Evolutionary conservation across 306 rosid genomes (phyloP), one percentile per base, ranked within the genome.

Genomic region (Glycine tomentella): DNA sequence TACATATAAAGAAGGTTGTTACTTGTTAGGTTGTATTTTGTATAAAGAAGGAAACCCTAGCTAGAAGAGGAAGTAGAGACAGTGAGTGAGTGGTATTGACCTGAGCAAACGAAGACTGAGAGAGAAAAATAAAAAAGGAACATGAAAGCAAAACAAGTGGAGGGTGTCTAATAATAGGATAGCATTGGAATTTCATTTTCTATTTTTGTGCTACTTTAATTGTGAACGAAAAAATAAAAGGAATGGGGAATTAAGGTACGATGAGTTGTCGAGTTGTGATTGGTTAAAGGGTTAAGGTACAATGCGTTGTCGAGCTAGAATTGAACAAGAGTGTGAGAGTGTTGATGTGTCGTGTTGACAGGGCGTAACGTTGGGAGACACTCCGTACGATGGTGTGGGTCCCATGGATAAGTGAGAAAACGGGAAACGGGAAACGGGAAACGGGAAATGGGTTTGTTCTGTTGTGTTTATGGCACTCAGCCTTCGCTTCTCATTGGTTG

Each of bases 31-130:
- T 13, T 7, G 17, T 13, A 45, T 36, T 25, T 64, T 36, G 70
- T 9, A 48, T 33, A 74, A 82, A 77, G 78, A 85, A 56, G 70
- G 80, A 72, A 86, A 87, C 87, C 89, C 88, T 88, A 69, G 80
- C 84, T 87, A 45, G 84, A 2, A 25, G 20, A 34, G 84, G 0
- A 5, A 38, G 44, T 36, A 38, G 44, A 4, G 31, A 68, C 69
- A 62, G 66, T 46, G 52, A 53, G 84, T 25, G 75, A 25, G n/a
- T 42, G 12, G 57, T 48, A 45, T 63, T 51, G 59, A 77, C 69
- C 67, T 79, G 62, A 71, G 5, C 40, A 36, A 36, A 62, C 2
- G 31, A 50, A 7, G 12, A 36, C 48, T 66, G 56, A 31, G 40
- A 36, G 9, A 40, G 11, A 56, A 40, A n/a, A 31, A 38, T 36